Evolutionary conservation across 176 grass and related monocot species (phyloP), one percentile per base, ranked within the genome.

Genomic region (Oryza punctata): DNA sequence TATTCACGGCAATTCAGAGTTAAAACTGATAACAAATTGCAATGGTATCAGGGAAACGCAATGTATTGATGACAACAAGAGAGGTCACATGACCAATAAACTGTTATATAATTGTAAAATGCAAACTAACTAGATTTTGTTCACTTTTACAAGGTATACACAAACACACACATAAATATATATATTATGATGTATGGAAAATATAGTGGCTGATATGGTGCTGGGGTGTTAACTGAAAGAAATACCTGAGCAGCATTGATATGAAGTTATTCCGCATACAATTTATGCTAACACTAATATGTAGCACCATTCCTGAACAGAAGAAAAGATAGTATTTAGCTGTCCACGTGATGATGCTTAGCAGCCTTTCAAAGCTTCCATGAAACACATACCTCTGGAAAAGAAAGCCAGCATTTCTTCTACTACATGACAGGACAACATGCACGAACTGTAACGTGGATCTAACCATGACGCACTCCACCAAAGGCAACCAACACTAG

Each of bases 191-290:
- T 35, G 40, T 69, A 76, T 23, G 2, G 35, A 73, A 23, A 70
- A 65, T 1, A 54, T 72, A 12, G 15, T 11, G 10, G n/a, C 21
- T 2, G 3, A 47, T 45, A 63, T 37, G 26, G 24, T 61, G 44
- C 19, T 49, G 24, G 46, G 59, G 1, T 80, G 12, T 70, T 32
- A 9, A 64, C 71, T 81, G n/a, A 80, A 69, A 63, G 13, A 81
- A 77, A 76, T 82, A 85, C 83, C 66, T 77, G 78, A 85, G 30
- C 13, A 61, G 23, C 7, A 61, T 24, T 61, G 57, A 61, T 61
- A 61, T 61, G 57, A 24, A 61, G 57, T 11, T 61, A 11, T 11
- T 61, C 57, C 2, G 6, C n/a, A 24, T 61, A 35, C 26, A 29
- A 13, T 33, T 12, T 50, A 50, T 0, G 47, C 47, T 18, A 18